phyloP scores from a whole-genome alignment of 1,284 basidiomycete species.

The Apiotrichum laibachii region DNA sequence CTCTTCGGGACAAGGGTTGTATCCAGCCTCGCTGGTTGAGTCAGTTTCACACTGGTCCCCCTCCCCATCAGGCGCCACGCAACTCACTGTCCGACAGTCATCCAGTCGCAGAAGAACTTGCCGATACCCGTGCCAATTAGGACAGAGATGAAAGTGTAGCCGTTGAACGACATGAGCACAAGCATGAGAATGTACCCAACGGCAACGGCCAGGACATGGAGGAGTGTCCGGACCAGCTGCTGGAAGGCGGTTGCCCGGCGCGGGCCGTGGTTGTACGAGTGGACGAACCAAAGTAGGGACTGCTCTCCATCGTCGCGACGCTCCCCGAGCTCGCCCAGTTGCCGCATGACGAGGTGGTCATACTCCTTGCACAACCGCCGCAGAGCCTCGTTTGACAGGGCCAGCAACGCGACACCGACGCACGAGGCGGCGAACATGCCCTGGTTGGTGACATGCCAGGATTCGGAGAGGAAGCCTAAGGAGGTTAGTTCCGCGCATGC shows the following conservation, averaged over 20 bases:
- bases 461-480: slow-evolving; percentile 29
- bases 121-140: slow-evolving; percentile 31
- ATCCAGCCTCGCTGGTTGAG: not conserved
- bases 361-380: slow-evolving; percentile 25
- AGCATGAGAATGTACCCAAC: slow-evolving; percentile 35
- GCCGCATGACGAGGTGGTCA: slow-evolving; percentile 16
- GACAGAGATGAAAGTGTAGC: slow-evolving; percentile 33
- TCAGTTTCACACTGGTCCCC: not conserved
- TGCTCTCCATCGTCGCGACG: not conserved
- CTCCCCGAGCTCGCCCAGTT: not conserved
- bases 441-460: slow-evolving; percentile 30
- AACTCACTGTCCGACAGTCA: slow-evolving; percentile 13
- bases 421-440: slow-evolving; percentile 34
- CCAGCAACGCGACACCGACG: slow-evolving; percentile 28
- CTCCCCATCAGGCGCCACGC: not conserved
- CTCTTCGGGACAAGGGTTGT: not conserved
- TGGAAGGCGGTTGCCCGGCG: slow-evolving; percentile 29
- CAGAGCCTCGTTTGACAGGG: slow-evolving; percentile 24
- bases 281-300: not conserved
- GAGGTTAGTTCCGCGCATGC: not conserved
- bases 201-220: slow-evolving; percentile 25
- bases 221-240: slow-evolving; percentile 26
- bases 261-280: slow-evolving; percentile 10
- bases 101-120: slow-evolving; percentile 40
- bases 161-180: slow-evolving; percentile 35